Percentiles rank a stretch among this genome's conserved stretches.
Conservation (phyloP, 2,329 filamentous ascomycete species). For the Knoxdaviesia proteae region DNA sequence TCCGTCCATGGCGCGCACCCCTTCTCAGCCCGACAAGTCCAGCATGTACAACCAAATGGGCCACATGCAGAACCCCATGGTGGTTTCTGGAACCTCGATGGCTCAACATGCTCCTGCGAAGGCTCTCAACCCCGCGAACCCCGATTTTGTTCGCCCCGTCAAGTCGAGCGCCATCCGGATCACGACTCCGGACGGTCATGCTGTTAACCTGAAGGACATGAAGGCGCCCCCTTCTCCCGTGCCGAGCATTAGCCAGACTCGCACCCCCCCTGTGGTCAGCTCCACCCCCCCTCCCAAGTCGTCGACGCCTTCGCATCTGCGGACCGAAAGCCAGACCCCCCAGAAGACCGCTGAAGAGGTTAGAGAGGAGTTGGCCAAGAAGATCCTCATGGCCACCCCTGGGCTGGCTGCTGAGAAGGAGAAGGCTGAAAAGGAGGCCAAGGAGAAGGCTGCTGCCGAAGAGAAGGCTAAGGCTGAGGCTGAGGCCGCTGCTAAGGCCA, state of each 20-base stretch:
- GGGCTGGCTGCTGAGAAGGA: slow-evolving; percentile 6
- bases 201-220: slow-evolving; percentile 44
- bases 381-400: slow-evolving; percentile 43
- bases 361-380: slow-evolving; percentile 61
- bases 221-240: slow-evolving; percentile 37
- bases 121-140: slow-evolving; percentile 14
- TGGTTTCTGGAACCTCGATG: slow-evolving; percentile 27
- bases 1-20: slow-evolving; percentile 58
- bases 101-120: slow-evolving; percentile 23
- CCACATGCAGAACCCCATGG: slow-evolving; percentile 5
- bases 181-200: slow-evolving; percentile 64
- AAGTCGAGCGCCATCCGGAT: slow-evolving; percentile 51
- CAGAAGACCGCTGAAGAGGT: slow-evolving; percentile 65
- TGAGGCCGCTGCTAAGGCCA: slow-evolving; percentile 12
- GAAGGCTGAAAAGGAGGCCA: slow-evolving; percentile 9
- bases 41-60: slow-evolving; percentile 1
- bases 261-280: slow-evolving; percentile 49
- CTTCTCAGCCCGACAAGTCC: background rate
- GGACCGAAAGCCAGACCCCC: slow-evolving; percentile 46
- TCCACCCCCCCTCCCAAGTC: slow-evolving; percentile 57
- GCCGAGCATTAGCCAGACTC: slow-evolving; percentile 31
- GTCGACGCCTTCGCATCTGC: slow-evolving; percentile 44
- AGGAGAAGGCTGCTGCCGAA: slow-evolving; percentile 9
- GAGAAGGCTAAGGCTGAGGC: slow-evolving; percentile 1
- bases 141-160: slow-evolving; percentile 3